A percentile compares a stretch with the other conserved stretches of the same genome.
These are phyloP conservation scores for Podospora fimiseda DNA, from an alignment of 495 filamentous ascomycete species.

Conservation along the genomic window DNA sequence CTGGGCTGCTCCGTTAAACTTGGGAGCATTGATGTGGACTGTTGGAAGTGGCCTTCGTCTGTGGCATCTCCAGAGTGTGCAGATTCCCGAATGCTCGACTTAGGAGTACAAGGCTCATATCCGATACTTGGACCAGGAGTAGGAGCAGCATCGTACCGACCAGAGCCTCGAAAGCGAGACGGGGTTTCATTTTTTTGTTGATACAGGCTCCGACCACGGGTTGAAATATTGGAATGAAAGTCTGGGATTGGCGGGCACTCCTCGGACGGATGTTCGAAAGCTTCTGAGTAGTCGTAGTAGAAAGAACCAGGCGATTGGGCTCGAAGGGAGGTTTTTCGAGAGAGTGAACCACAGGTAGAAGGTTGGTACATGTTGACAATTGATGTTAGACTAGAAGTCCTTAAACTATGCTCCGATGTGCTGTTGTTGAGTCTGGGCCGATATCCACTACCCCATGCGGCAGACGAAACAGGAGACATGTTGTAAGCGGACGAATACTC, in stretches of 20 bases:
- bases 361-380: slow-evolving; percentile 36
- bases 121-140: neutral
- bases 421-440: slow-evolving; percentile 6
- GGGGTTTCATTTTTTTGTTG: neutral
- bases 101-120: neutral
- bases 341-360: slow-evolving; percentile 15
- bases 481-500: slow-evolving; percentile 27
- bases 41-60: neutral
- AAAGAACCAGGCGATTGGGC: slow-evolving; percentile 12
- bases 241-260: neutral
- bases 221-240: neutral
- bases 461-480: slow-evolving; percentile 1
- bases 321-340: neutral
- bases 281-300: slow-evolving; percentile 50
- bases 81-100: neutral
- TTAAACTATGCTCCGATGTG: slow-evolving; percentile 17
- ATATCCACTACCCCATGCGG: slow-evolving; percentile 1
- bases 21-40: neutral
- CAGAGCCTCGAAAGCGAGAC: neutral
- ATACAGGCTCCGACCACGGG: neutral
- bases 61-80: neutral
- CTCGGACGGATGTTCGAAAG: slow-evolving; percentile 30
- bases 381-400: slow-evolving; percentile 36
- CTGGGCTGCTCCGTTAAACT: neutral
- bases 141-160: neutral